phyloP scores from a whole-genome alignment of 1,284 basidiomycete genomes.

The Rhodotorula mucilaginosa region DNA sequence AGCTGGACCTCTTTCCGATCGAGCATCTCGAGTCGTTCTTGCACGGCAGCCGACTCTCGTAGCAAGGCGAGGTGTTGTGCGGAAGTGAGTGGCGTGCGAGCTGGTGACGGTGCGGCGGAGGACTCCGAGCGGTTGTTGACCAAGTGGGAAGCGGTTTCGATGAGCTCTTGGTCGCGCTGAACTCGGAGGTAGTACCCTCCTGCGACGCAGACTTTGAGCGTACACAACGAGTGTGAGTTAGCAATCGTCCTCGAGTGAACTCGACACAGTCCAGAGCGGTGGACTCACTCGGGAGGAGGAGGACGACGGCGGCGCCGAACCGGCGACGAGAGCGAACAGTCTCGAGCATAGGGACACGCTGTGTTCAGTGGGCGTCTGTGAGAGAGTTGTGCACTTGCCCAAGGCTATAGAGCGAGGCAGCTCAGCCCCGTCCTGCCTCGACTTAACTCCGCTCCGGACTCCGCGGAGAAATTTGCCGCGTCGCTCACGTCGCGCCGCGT shows the following conservation, averaged over 20 bases:
- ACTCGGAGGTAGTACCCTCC: slow-evolving; percentile 30
- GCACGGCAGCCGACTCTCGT: not conserved
- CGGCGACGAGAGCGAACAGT: slow-evolving; percentile 18
- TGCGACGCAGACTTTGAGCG: slow-evolving; percentile 20
- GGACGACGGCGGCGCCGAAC: slow-evolving; percentile 26
- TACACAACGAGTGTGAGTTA: not conserved
- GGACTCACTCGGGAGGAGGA: slow-evolving; percentile 23
- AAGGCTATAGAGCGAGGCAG: not conserved
- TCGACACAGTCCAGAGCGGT: not conserved
- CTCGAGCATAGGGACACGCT: slow-evolving; percentile 21
- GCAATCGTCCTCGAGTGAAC: not conserved
- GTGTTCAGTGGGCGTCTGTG: not conserved
- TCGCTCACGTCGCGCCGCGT: not conserved
- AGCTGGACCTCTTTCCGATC: not conserved
- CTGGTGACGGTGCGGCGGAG: not conserved
- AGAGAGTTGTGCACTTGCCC: not conserved
- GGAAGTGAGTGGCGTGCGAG: not conserved
- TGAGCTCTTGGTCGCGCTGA: not conserved
- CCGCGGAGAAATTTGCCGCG: too few relatives aligned
- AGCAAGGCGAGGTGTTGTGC: slow-evolving; percentile 2
- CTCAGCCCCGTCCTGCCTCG: not conserved
- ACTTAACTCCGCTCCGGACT: not conserved
- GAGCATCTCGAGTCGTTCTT: slow-evolving; percentile 9
- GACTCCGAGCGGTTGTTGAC: not conserved
- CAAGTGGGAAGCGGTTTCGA: not conserved